Base-by-base conservation (phyloP, 345 rosid genomes). In the Melaleuca quinquenervia region DNA sequence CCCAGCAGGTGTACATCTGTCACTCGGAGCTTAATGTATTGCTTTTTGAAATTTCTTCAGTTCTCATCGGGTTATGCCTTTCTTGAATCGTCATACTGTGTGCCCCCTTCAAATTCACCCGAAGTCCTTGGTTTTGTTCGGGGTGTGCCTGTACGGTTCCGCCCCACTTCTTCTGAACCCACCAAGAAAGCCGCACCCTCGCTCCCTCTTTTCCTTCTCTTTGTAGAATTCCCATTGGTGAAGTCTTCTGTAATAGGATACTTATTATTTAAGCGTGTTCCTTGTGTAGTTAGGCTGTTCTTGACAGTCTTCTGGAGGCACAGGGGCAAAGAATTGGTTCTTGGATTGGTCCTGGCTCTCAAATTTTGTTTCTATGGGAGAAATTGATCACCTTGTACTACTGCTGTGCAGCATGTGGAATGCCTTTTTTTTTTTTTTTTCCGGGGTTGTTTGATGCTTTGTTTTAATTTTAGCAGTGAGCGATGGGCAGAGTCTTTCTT, bases 401-500 rank as follows among this genome's bases (percentile, higher is more conserved):
- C 44, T 36, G 36, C 48, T 8, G 80, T 70, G 24, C 80, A 70
- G 80, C 48, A 18, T 70, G 26, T 5, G 48, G 78, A 36, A 36
- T 70, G 48, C 20, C 48, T 70, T 70, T n/a, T n/a, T n/a, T n/a
- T n/a, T n/a, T n/a, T n/a, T n/a, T n/a, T n/a, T 70, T 70, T 70
- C 80, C 48, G 7, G 48, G 78, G 80, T 18, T 8, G 80, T 64
- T 64, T 50, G 29, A 18, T 52, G 41, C 45, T 74, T 50, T 82
- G 32, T 32, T 9, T 20, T 41, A 26, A 22, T 20, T 78, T 21
- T 27, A 60, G 74, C 14, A 50, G 36, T 1, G 54, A 85, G 83
- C 45, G 45, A 93, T 92, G 95, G 91, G 89, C 53, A 80, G 88
- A 53, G 88, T 89, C 5, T 32, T 92, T 84, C 91, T 94, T 48